Percentiles rank a stretch among this genome's conserved stretches.
phyloP scores from a whole-genome alignment of 306 rosid genomes.

The Inga leiocalycina region DNA sequence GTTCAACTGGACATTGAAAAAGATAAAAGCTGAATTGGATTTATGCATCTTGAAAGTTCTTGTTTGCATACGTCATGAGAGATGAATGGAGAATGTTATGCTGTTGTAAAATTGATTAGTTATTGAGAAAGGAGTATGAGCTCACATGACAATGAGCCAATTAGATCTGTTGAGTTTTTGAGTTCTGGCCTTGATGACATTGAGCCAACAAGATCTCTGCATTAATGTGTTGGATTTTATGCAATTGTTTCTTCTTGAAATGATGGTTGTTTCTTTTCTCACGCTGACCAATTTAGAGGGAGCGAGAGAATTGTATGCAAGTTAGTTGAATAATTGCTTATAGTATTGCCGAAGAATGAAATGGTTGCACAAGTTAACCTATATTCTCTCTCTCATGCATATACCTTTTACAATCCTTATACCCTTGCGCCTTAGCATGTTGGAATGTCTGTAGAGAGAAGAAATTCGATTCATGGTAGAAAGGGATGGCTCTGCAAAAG shows the following conservation, averaged over 20 bases:
- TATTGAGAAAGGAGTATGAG: neutral
- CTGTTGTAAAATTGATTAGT: neutral
- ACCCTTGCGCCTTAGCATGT: conserved; percentile 22
- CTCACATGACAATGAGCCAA: neutral
- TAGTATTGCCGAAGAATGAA: neutral
- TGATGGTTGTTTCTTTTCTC: neutral
- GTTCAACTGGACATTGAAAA: neutral
- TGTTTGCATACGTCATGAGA: neutral
- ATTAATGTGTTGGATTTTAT: neutral
- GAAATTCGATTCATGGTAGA: conserved; percentile 92
- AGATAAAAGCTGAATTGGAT: neutral
- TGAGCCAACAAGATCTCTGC: neutral
- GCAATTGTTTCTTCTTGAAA: neutral
- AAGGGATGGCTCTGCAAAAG: conserved; percentile 95
- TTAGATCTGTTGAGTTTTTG: neutral
- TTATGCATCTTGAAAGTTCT: neutral
- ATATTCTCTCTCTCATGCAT: neutral
- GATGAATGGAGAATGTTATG: neutral
- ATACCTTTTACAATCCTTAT: neutral
- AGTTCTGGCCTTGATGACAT: neutral
- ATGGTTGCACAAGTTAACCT: neutral
- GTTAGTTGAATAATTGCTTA: neutral
- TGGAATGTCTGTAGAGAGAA: conserved; percentile 68
- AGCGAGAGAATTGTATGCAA: neutral
- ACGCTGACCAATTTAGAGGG: neutral